Conservation (phyloP, 2,329 filamentous ascomycete species). For the Nigrograna mackinnonii region DNA sequence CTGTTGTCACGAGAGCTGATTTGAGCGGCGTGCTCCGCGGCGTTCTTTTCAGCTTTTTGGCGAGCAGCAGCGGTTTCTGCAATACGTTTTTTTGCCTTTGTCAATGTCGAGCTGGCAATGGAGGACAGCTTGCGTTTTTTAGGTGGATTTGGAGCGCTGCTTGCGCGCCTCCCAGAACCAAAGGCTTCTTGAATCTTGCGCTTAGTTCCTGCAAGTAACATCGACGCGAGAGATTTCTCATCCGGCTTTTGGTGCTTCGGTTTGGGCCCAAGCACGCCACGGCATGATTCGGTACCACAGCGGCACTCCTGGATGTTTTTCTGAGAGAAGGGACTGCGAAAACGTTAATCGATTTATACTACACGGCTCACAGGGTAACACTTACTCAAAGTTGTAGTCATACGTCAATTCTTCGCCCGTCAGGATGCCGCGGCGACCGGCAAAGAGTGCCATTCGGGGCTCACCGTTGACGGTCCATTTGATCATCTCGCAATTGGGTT, state of each 20-base stretch:
- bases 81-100: conserved; percentile 28
- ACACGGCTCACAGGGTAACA: conserved; percentile 8
- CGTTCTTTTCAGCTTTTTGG: conserved; percentile 27
- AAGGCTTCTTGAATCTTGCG: conserved; percentile 37
- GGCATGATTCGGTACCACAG: conserved; percentile 64
- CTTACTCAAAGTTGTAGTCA: conserved; percentile 77
- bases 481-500: conserved; percentile 96
- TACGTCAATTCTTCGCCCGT: conserved; percentile 97
- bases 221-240: conserved; percentile 32
- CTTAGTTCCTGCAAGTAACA: conserved; percentile 34
- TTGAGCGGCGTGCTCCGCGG: conserved; percentile 29
- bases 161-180: conserved; percentile 21
- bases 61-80: conserved; percentile 22
- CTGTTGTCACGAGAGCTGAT: conserved; percentile 35
- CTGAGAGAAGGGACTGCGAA: conserved; percentile 47
- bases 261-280: conserved; percentile 63
- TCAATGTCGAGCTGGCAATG: conserved; percentile 16
- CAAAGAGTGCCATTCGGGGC: conserved; percentile 95
- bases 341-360: conserved; percentile 4
- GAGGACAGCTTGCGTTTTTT: conserved; percentile 33
- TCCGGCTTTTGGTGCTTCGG: conserved; percentile 50
- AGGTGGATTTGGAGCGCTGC: conserved; percentile 27
- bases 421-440: conserved; percentile 85
- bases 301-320: conserved; percentile 67
- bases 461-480: conserved; percentile 96